phyloP scores from a whole-genome alignment of 306 rosid species.

The Pterocarpus santalinus region DNA sequence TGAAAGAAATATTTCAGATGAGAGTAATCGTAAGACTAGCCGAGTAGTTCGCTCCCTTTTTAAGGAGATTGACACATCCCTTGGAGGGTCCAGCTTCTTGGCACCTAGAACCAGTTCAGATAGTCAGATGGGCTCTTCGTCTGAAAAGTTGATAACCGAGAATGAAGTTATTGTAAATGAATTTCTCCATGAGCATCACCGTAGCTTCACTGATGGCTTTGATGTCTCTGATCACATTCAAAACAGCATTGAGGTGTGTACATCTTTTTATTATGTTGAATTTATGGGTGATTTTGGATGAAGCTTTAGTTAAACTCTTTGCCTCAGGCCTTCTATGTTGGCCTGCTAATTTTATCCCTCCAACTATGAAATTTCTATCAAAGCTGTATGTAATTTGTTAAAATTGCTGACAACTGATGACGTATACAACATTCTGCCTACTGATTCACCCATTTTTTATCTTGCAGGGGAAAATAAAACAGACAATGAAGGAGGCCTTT shows the following conservation, averaged over 20 bases:
- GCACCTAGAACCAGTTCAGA: conserved; percentile 50
- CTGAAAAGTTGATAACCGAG: conserved; percentile 60
- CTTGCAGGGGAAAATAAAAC: conserved; percentile 75
- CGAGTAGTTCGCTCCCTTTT: conserved; percentile 85
- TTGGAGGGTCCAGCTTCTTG: conserved; percentile 47
- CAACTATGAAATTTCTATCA: too few relatives aligned
- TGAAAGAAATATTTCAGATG: conserved; percentile 50
- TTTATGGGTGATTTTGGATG: conserved; percentile 24
- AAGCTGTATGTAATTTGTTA: neutral
- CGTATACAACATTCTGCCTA: neutral
- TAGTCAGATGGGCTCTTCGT: conserved; percentile 52
- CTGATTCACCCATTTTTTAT: conserved; percentile 14
- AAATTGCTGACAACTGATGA: conserved; percentile 6
- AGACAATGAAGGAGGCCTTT: conserved; percentile 88
- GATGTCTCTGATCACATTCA: conserved; percentile 58
- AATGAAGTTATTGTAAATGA: conserved; percentile 89
- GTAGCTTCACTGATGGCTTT: conserved; percentile 54
- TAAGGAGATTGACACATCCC: conserved; percentile 58
- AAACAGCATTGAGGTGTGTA: conserved; percentile 69
- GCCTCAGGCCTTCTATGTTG: neutral
- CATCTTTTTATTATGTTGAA: conserved; percentile 34
- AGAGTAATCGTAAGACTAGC: conserved; percentile 49
- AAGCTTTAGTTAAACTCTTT: conserved; percentile 17
- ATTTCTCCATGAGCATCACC: conserved; percentile 72
- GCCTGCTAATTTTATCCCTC: too few relatives aligned